Conservation (phyloP, 306 rosid genomes). For the Trifolium subterraneum region DNA sequence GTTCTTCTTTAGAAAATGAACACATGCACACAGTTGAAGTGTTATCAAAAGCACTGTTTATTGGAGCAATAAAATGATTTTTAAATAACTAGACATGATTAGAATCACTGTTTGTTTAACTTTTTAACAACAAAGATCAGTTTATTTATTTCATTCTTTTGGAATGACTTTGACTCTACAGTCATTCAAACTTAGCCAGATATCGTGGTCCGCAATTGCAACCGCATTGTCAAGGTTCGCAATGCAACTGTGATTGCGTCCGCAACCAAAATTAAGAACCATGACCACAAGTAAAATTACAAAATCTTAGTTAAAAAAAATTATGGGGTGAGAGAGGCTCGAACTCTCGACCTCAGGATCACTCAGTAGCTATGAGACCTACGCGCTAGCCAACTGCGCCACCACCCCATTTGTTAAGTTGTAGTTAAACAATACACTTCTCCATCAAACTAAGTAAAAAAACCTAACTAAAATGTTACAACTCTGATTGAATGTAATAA, state of each 20-base stretch:
- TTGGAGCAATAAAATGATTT: not conserved
- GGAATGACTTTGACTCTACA: not conserved
- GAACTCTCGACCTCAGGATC: constrained; percentile 55
- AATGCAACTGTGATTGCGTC: not conserved
- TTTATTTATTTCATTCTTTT: not conserved
- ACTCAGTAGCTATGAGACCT: constrained; percentile 64
- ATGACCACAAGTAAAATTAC: not conserved
- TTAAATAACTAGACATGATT: constrained; percentile 23
- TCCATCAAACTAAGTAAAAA: not conserved
- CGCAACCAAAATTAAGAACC: not conserved
- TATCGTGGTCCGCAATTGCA: not conserved
- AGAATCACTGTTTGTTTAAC: constrained; percentile 20
- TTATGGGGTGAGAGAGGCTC: constrained; percentile 72
- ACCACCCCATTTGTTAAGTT: constrained; percentile 44
- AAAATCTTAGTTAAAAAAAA: too few relatives aligned
- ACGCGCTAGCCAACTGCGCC: constrained; percentile 71
- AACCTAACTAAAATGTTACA: not conserved
- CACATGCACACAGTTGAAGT: constrained; percentile 35
- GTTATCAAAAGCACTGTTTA: constrained; percentile 37
- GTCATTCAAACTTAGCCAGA: not conserved
- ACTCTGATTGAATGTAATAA: not conserved
- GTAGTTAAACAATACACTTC: not conserved
- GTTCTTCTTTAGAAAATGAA: constrained; percentile 21
- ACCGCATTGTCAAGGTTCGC: not conserved
- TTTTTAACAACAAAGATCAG: constrained; percentile 16